Conservation (phyloP, 192 early-diverging fungal genomes). For the Podila verticillata region DNA sequence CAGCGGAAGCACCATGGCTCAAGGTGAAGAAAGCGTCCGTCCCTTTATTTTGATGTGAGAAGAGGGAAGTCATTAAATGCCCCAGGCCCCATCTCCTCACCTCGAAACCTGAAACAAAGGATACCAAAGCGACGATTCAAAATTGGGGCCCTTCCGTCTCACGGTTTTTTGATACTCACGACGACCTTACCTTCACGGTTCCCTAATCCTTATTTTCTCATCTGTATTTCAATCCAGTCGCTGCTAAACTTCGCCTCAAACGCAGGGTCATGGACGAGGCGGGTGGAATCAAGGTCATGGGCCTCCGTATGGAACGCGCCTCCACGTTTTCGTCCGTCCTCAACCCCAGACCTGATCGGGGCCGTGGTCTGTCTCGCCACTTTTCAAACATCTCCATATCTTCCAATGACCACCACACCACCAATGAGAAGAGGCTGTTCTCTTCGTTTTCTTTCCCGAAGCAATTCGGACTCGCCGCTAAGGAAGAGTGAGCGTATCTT, state of each 20-base stretch:
- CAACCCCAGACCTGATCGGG: slow-evolving; percentile 3
- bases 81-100: background rate
- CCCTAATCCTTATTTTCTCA: background rate
- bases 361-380: background rate
- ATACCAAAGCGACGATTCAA: background rate
- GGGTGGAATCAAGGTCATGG: slow-evolving; percentile 32
- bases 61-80: background rate
- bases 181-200: too few relatives aligned
- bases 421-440: background rate
- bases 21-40: slow-evolving; percentile 5
- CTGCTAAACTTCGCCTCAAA: slow-evolving; percentile 12
- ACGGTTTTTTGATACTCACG: background rate
- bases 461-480: background rate
- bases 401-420: background rate
- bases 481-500: background rate
- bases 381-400: background rate
- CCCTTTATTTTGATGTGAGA: background rate
- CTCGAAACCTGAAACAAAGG: background rate
- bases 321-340: slow-evolving; percentile 29
- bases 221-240: slow-evolving; percentile 1
- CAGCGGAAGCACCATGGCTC: slow-evolving; percentile 10
- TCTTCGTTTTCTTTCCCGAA: slow-evolving; percentile 16
- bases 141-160: background rate
- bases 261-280: slow-evolving; percentile 31
- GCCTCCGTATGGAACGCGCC: slow-evolving; percentile 21